A percentile compares a stretch with the other conserved stretches of the same genome.
These are phyloP conservation scores for Alternaria atra DNA, from an alignment of 2,329 filamentous ascomycete species.

Conservation along the genomic window DNA sequence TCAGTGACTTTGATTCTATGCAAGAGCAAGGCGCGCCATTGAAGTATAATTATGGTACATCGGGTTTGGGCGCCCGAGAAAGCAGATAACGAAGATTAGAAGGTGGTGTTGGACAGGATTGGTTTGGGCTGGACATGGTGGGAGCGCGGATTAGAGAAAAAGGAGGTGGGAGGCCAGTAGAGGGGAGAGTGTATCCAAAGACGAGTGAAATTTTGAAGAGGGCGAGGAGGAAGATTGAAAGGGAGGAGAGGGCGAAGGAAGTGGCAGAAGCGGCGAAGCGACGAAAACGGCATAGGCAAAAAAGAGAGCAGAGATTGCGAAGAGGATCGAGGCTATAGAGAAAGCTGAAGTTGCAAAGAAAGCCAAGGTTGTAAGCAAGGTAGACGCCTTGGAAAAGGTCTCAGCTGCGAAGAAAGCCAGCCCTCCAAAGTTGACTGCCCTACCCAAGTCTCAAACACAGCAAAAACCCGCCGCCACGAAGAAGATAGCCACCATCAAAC, in stretches of 20 bases:
- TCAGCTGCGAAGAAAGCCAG: neutral
- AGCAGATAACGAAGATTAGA: neutral
- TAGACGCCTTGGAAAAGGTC: neutral
- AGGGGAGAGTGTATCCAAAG: neutral
- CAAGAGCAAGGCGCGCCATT: neutral
- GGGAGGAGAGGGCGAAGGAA: neutral
- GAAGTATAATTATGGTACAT: neutral
- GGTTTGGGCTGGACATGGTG: slow-evolving; percentile 10
- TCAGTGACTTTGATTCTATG: slow-evolving; percentile 1
- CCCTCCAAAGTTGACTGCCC: neutral
- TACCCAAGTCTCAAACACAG: no score
- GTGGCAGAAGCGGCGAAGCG: neutral
- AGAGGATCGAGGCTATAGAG: neutral
- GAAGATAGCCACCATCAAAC: neutral
- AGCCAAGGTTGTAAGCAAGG: neutral
- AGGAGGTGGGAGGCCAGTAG: neutral
- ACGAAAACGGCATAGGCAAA: neutral
- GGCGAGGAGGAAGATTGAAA: neutral
- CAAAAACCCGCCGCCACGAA: neutral
- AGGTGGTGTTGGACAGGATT: neutral
- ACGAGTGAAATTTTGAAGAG: neutral
- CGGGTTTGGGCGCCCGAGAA: neutral
- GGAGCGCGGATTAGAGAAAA: slow-evolving; percentile 3
- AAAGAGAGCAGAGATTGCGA: neutral
- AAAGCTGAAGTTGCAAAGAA: neutral